A percentile compares a stretch with the other conserved stretches of the same genome.
Conservation (phyloP, 495 filamentous ascomycete species). For the Polyplosphaeria fusca region DNA sequence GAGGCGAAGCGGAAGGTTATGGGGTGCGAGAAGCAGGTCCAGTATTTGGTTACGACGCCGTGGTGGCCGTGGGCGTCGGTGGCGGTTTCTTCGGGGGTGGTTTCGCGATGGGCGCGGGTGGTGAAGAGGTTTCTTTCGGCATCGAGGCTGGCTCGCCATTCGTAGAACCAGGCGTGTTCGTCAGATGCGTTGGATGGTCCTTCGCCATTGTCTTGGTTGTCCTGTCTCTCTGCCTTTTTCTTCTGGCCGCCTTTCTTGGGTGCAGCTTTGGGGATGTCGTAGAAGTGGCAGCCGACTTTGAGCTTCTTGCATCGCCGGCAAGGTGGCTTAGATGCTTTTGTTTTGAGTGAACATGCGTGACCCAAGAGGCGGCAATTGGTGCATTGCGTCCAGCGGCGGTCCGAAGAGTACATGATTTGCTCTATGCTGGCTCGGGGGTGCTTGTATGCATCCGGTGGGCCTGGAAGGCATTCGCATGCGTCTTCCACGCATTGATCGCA, state of each 20-base stretch:
- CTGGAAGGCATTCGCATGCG: background rate
- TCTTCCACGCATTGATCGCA: constrained; percentile 21
- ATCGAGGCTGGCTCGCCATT: constrained; percentile 1
- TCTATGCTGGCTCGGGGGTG: constrained; percentile 10
- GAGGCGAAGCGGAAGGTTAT: no score
- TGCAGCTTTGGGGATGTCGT: background rate
- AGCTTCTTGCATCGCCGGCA: constrained; percentile 14
- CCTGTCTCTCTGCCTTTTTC: background rate
- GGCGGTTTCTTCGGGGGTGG: constrained; percentile 14
- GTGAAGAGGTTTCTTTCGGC: background rate
- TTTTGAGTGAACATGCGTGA: constrained; percentile 17
- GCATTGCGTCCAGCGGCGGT: constrained; percentile 9
- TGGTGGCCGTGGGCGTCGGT: constrained; percentile 10
- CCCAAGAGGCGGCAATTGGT: constrained; percentile 12
- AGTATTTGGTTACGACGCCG: constrained; percentile 9
- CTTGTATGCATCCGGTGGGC: background rate
- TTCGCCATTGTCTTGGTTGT: background rate
- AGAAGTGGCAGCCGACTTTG: constrained; percentile 20
- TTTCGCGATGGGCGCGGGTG: background rate
- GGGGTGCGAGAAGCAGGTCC: constrained; percentile 24
- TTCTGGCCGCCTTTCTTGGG: background rate
- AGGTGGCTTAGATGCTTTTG: constrained; percentile 11
- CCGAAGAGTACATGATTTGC: constrained; percentile 2
- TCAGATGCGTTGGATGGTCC: background rate
- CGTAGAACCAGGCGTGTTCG: background rate